Evolutionary conservation across 768 basidiomycete species (phyloP).

Genomic region (Pulveroboletus sp.): DNA sequence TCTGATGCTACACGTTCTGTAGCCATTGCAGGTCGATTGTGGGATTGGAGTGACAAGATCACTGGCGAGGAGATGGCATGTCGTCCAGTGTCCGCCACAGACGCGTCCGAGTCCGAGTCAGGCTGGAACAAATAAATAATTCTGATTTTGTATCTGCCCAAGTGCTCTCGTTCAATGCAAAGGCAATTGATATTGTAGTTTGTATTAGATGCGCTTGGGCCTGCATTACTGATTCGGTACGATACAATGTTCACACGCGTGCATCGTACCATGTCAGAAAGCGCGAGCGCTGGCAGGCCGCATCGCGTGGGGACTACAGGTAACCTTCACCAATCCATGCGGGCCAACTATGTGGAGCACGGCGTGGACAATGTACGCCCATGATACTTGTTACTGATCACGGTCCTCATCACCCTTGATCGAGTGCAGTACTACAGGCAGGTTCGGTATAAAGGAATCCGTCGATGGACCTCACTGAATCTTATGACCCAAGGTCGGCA

Average conservation of each 20-base stretch:
- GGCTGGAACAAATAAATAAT: conserved; percentile 1
- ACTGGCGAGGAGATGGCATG: not conserved
- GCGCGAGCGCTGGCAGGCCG: conserved; percentile 15
- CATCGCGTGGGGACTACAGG: conserved; percentile 23
- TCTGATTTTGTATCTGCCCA: not conserved
- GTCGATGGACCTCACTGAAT: not conserved
- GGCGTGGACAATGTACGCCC: conserved; percentile 56
- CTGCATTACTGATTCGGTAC: too few species aligned
- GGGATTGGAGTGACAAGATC: not conserved
- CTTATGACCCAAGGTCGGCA: conserved; percentile 40
- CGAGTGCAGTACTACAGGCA: conserved; percentile 26
- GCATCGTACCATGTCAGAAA: conserved; percentile 4
- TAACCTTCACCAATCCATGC: conserved; percentile 40
- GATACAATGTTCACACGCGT: not conserved
- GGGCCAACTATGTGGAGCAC: conserved; percentile 46
- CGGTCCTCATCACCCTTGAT: conserved; percentile 2
- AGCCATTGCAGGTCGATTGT: conserved; percentile 7
- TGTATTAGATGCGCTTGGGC: too few species aligned
- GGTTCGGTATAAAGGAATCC: too few species aligned
- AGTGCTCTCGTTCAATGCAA: too few species aligned
- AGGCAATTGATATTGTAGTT: too few species aligned
- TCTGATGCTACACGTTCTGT: conserved; percentile 5
- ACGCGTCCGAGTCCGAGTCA: not conserved
- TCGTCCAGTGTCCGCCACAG: conserved; percentile 4
- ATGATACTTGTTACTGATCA: not conserved